These are phyloP conservation scores for Graphiopsis chlorocephala DNA, from an alignment of 2,329 filamentous ascomycete genomes.

Conservation along the genomic window DNA sequence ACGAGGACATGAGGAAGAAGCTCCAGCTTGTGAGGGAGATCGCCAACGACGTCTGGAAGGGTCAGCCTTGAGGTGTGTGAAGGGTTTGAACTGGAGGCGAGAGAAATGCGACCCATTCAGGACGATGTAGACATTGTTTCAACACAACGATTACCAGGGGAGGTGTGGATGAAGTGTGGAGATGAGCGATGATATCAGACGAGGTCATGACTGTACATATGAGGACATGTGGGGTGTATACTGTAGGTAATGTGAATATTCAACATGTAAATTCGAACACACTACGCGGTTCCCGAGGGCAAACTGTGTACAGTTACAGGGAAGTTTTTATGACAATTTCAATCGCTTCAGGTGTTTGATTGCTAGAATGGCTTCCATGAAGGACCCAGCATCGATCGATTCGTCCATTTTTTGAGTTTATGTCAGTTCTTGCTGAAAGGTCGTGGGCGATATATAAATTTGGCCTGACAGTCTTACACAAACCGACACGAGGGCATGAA, in stretches of 20 bases:
- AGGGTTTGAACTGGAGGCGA: not conserved
- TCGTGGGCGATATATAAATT: not conserved
- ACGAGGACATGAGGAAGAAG: slow-evolving; percentile 72
- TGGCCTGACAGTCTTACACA: not conserved
- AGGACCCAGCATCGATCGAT: not conserved
- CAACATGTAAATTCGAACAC: not conserved
- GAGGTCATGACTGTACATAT: slow-evolving; percentile 7
- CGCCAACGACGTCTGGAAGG: slow-evolving; percentile 70
- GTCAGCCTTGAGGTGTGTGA: slow-evolving; percentile 42
- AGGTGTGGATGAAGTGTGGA: not conserved
- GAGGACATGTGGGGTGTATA: not conserved
- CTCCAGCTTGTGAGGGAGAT: slow-evolving; percentile 67
- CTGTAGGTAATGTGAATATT: slow-evolving; percentile 11
- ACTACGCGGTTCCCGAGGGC: not conserved
- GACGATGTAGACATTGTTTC: slow-evolving; percentile 1
- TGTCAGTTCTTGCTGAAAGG: not conserved
- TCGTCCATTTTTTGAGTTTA: not conserved
- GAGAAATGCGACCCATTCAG: not conserved
- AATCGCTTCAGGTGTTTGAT: not conserved
- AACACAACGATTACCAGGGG: not conserved
- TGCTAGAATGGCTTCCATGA: not conserved
- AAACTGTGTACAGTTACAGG: not conserved
- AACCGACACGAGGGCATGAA: not conserved
- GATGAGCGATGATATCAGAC: not conserved
- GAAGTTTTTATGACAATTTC: not conserved